Percentiles rank a stretch among this genome's conserved stretches.
Evolutionary conservation across 495 filamentous ascomycete species (phyloP).

Genomic region (Thozetella sp.): DNA sequence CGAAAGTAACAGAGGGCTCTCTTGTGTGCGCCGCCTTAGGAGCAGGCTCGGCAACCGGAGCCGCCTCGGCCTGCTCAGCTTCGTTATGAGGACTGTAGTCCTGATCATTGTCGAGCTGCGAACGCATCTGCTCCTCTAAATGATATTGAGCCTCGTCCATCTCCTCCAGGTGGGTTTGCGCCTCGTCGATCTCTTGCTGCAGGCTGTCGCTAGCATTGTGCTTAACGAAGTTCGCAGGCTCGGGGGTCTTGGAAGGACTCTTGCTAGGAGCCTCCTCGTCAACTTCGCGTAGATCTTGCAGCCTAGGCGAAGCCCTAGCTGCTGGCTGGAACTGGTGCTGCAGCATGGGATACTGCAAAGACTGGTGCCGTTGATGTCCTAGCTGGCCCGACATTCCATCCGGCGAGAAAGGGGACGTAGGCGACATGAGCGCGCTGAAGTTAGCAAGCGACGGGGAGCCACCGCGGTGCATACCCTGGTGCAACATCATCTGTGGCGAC

Average conservation of each 20-base stretch:
- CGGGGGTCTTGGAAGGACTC: constrained; percentile 48
- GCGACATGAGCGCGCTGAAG: constrained; percentile 49
- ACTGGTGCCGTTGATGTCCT: constrained; percentile 60
- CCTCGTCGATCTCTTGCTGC: constrained; percentile 83
- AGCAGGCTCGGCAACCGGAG: constrained; percentile 9
- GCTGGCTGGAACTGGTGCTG: constrained; percentile 53
- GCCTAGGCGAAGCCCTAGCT: constrained; percentile 54
- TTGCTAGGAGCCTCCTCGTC: constrained; percentile 53
- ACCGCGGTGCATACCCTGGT: constrained; percentile 48
- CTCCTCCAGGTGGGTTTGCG: constrained; percentile 81
- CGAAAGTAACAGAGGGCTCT: constrained; percentile 44
- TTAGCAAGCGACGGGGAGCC: constrained; percentile 60
- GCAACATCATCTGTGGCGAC: constrained; percentile 56
- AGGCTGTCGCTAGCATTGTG: constrained; percentile 58
- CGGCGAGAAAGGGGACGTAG: constrained; percentile 48
- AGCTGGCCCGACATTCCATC: constrained; percentile 45
- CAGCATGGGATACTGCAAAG: constrained; percentile 56
- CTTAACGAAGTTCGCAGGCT: constrained; percentile 35
- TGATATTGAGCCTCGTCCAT: constrained; percentile 87
- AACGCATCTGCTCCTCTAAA: constrained; percentile 71
- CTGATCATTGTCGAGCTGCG: constrained; percentile 69
- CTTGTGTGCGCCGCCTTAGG: constrained; percentile 27
- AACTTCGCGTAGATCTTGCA: constrained; percentile 54
- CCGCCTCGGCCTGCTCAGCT: constrained; percentile 29
- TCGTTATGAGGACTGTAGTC: constrained; percentile 57